Percentiles rank a stretch among this genome's conserved stretches.
Conservation (phyloP, 352 stramenopile species). For the Pythium dissotocum region DNA sequence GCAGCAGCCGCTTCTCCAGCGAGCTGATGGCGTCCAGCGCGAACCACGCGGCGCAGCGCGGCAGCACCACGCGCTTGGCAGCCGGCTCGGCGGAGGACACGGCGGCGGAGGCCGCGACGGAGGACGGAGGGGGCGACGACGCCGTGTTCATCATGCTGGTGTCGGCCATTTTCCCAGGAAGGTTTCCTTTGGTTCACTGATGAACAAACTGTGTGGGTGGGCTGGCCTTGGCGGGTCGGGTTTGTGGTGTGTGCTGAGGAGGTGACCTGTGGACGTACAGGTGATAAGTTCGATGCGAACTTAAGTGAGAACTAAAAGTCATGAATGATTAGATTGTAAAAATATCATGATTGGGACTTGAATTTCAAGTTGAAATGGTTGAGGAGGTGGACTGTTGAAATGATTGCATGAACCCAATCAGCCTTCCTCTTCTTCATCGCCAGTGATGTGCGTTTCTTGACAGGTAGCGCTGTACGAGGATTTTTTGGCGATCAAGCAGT, state of each 20-base stretch:
- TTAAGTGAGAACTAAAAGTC: neutral
- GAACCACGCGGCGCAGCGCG: conserved; percentile 80
- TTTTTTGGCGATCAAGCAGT: too few relatives aligned
- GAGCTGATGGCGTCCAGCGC: conserved; percentile 73
- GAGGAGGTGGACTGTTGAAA: too few relatives aligned
- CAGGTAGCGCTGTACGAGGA: too few relatives aligned
- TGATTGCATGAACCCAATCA: too few relatives aligned
- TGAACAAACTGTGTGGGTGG: neutral
- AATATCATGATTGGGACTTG: too few relatives aligned
- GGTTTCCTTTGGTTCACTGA: conserved; percentile 10
- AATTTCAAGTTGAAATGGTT: too few relatives aligned
- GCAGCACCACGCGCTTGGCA: conserved; percentile 50
- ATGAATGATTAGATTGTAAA: too few relatives aligned
- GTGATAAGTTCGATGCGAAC: neutral
- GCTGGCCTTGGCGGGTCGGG: neutral
- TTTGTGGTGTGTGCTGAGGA: neutral
- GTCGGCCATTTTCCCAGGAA: neutral
- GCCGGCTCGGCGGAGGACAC: conserved; percentile 5
- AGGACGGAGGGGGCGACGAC: neutral
- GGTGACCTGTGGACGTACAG: neutral
- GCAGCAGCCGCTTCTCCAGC: conserved; percentile 82
- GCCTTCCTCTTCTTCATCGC: too few relatives aligned
- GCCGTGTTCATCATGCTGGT: neutral
- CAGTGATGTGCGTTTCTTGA: too few relatives aligned
- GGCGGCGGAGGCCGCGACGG: neutral